These are phyloP conservation scores for Leucogyrophana mollusca DNA, from an alignment of 768 basidiomycete genomes.

Conservation along the genomic window DNA sequence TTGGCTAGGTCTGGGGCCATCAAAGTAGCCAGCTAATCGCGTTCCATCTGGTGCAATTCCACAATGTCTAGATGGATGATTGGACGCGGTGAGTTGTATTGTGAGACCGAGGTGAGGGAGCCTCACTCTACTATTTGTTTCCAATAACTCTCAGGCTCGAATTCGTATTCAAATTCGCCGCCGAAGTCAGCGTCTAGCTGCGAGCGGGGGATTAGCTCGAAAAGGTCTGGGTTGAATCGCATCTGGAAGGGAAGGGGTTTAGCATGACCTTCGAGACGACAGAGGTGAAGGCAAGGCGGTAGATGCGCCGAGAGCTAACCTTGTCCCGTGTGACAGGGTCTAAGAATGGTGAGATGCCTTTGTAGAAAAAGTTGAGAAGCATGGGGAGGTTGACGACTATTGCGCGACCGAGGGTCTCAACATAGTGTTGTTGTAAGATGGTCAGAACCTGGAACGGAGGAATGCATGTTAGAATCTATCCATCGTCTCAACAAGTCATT, in stretches of 20 bases:
- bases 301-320: slow-evolving; percentile 41
- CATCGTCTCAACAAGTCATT: no score
- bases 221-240: slow-evolving; percentile 84
- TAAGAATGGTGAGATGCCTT: slow-evolving; percentile 81
- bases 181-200: slow-evolving; percentile 87
- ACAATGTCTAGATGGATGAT: slow-evolving; percentile 41
- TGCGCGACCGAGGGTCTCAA: slow-evolving; percentile 83
- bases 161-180: slow-evolving; percentile 71
- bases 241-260: slow-evolving; percentile 45
- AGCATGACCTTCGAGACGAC: neutral
- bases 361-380: slow-evolving; percentile 75
- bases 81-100: neutral
- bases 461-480: neutral
- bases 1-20: slow-evolving; percentile 14
- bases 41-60: slow-evolving; percentile 57
- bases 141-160: slow-evolving; percentile 77
- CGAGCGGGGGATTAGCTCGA: slow-evolving; percentile 67
- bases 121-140: slow-evolving; percentile 68
- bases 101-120: neutral
- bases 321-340: slow-evolving; percentile 90
- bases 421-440: slow-evolving; percentile 87
- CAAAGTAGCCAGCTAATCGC: slow-evolving; percentile 32
- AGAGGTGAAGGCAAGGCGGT: neutral
- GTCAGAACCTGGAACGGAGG: slow-evolving; percentile 50
- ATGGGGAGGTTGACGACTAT: slow-evolving; percentile 80